Conservation (phyloP, 768 basidiomycete species). For the Russula ochroleuca region DNA sequence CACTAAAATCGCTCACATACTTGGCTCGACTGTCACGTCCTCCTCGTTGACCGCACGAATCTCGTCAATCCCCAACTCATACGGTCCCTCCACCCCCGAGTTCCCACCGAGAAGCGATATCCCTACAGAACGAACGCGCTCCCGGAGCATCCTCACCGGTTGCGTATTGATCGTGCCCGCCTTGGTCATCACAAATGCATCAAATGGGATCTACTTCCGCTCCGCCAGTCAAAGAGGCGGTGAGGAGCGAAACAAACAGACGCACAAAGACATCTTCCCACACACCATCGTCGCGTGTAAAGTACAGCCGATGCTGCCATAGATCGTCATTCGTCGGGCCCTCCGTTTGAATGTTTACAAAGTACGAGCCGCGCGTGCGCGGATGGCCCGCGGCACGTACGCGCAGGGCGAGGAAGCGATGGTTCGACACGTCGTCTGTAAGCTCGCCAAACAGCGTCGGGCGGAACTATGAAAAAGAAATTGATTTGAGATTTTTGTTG, state of each 20-base stretch:
- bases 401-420: slow-evolving; percentile 76
- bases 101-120: slow-evolving; percentile 86
- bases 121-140: slow-evolving; percentile 74
- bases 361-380: slow-evolving; percentile 78
- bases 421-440: slow-evolving; percentile 76
- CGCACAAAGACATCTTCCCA: slow-evolving; percentile 84
- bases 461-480: slow-evolving; percentile 46
- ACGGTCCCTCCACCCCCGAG: slow-evolving; percentile 65
- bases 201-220: slow-evolving; percentile 67
- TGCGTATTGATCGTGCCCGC: slow-evolving; percentile 62
- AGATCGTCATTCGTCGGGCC: slow-evolving; percentile 75
- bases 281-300: slow-evolving; percentile 54
- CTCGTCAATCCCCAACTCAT: slow-evolving; percentile 78
- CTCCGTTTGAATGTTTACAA: slow-evolving; percentile 89
- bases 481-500: too few species aligned
- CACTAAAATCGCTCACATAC: slow-evolving; percentile 29
- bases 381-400: slow-evolving; percentile 75
- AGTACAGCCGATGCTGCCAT: slow-evolving; percentile 94
- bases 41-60: slow-evolving; percentile 80
- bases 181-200: slow-evolving; percentile 69
- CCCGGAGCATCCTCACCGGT: slow-evolving; percentile 71
- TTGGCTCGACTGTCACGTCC: slow-evolving; percentile 40
- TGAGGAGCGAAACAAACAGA: slow-evolving; percentile 28
- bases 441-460: slow-evolving; percentile 86
- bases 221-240: too few species aligned